Conservation (phyloP, 2,329 filamentous ascomycete genomes). For the Fusarium sp. region DNA sequence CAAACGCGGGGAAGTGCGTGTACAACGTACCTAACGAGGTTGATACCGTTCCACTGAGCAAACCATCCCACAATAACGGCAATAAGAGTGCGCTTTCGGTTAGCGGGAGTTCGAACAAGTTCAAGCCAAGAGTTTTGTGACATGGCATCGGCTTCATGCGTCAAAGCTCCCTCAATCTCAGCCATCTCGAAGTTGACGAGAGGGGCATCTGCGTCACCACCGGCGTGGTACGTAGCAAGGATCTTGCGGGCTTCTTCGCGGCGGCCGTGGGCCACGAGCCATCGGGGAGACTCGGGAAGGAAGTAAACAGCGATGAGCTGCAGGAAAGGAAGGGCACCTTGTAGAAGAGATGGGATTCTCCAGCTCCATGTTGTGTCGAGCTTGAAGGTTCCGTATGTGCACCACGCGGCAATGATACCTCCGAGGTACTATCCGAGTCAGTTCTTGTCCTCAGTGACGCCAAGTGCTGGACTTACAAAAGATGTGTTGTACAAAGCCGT, state of each 20-base stretch:
- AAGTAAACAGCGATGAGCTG: constrained; percentile 46
- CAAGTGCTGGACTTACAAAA: constrained; percentile 36
- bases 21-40: constrained; percentile 28
- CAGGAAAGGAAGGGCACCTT: constrained; percentile 41
- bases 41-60: constrained; percentile 45
- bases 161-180: constrained; percentile 56
- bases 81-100: constrained; percentile 46
- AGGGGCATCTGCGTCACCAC: constrained; percentile 56
- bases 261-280: constrained; percentile 52
- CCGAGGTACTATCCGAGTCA: constrained; percentile 45
- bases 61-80: constrained; percentile 40
- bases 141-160: constrained; percentile 50
- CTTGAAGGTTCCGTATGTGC: constrained; percentile 48
- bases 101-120: constrained; percentile 55
- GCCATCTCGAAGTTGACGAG: constrained; percentile 58
- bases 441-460: neutral
- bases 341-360: constrained; percentile 48
- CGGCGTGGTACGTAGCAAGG: constrained; percentile 58
- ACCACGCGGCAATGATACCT: constrained; percentile 50
- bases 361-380: constrained; percentile 45
- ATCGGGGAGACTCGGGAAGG: constrained; percentile 49
- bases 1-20: rapidly evolving
- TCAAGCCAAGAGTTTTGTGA: constrained; percentile 56
- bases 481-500: constrained; percentile 54
- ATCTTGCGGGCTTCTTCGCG: constrained; percentile 55